Percentiles rank a stretch among this genome's conserved stretches.
Conservation (phyloP, 2,329 filamentous ascomycete genomes). For the Aspergillus japonicus region DNA sequence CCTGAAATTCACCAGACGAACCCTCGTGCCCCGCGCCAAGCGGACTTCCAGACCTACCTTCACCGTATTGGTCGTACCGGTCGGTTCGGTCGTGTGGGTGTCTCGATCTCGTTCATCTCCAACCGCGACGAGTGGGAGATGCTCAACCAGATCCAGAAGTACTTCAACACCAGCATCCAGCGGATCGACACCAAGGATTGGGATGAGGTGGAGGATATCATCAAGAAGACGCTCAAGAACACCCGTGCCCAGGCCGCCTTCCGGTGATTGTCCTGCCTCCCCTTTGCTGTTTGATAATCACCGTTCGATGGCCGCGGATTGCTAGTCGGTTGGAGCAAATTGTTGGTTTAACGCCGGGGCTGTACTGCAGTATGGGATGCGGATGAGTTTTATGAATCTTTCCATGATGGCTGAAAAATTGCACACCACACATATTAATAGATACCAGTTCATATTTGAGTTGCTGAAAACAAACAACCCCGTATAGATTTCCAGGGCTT, state of each 20-base stretch:
- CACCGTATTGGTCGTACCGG: slow-evolving; percentile 97
- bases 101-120: slow-evolving; percentile 91
- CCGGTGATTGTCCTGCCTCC: slow-evolving; percentile 7
- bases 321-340: background rate
- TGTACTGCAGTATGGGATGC: slow-evolving; percentile 19
- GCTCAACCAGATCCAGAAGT: slow-evolving; percentile 73
- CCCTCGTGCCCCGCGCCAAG: slow-evolving; percentile 58
- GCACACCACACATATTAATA: slow-evolving; percentile 26
- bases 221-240: slow-evolving; percentile 75
- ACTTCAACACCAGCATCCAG: slow-evolving; percentile 78
- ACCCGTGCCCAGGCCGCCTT: slow-evolving; percentile 44
- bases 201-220: slow-evolving; percentile 81
- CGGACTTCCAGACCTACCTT: slow-evolving; percentile 92
- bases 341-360: slow-evolving; percentile 12
- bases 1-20: slow-evolving; percentile 62
- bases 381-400: slow-evolving; percentile 31
- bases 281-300: background rate
- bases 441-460: slow-evolving; percentile 30
- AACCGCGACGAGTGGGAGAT: slow-evolving; percentile 78
- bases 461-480: background rate
- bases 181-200: slow-evolving; percentile 83
- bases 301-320: background rate
- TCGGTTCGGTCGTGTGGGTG: slow-evolving; percentile 92
- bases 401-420: slow-evolving; percentile 19
- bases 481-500: no score